These are phyloP conservation scores for Eryngium alpinum DNA, from an alignment of 140 eudicot genomes.

Conservation along the genomic window DNA sequence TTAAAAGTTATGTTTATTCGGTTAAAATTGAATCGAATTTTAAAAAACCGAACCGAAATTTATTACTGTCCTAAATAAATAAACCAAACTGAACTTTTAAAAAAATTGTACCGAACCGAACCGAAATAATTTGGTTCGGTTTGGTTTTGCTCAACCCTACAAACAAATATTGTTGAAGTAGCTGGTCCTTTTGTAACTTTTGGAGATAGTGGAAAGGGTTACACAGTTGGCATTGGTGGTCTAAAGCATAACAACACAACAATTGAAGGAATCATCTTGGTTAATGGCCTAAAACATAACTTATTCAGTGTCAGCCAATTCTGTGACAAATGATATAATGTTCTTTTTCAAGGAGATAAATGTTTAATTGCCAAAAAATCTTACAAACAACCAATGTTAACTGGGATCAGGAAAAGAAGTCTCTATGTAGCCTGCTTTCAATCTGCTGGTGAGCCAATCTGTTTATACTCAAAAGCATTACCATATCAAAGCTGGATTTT, in stretches of 20 bases:
- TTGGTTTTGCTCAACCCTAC: too few relatives aligned
- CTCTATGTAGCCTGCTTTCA: background rate
- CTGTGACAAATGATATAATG: too few relatives aligned
- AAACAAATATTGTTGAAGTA: background rate
- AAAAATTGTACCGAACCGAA: too few relatives aligned
- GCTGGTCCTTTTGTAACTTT: background rate
- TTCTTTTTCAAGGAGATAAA: background rate
- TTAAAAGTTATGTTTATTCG: too few relatives aligned
- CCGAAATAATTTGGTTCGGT: too few relatives aligned
- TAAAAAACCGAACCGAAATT: too few relatives aligned
- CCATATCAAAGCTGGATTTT: background rate
- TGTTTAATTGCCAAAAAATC: background rate
- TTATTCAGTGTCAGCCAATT: background rate
- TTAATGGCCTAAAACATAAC: background rate
- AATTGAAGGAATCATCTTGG: background rate
- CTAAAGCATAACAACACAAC: too few relatives aligned
- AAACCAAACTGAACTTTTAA: too few relatives aligned
- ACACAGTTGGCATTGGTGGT: background rate
- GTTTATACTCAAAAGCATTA: background rate
- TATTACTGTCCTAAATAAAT: too few relatives aligned
- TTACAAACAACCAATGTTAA: background rate
- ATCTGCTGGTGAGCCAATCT: background rate
- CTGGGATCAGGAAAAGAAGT: background rate
- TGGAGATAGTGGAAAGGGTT: background rate
- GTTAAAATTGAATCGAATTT: too few relatives aligned